Conservation (phyloP, 2,329 filamentous ascomycete species). For the Pseudopithomyces maydicus region DNA sequence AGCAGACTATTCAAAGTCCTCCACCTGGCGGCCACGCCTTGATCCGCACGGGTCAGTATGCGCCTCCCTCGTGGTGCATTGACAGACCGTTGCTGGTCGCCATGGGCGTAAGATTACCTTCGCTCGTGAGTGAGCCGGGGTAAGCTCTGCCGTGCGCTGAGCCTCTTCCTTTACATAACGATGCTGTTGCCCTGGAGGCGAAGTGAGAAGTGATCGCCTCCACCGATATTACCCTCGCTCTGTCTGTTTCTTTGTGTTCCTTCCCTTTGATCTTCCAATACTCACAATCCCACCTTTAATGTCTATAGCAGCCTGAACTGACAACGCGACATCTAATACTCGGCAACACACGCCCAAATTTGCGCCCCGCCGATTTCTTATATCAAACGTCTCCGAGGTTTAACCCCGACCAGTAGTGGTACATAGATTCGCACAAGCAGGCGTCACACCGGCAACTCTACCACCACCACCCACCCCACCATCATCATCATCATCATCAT, state of each 20-base stretch:
- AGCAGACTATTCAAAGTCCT: background rate
- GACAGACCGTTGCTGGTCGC: background rate
- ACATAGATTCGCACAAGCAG: background rate
- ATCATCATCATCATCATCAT: background rate
- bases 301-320: background rate
- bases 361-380: background rate
- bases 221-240: background rate
- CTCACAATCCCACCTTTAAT: background rate
- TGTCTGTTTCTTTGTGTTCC: background rate
- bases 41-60: background rate
- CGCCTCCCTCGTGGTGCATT: background rate
- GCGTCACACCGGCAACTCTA: background rate
- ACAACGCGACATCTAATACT: background rate
- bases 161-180: slow-evolving; percentile 1
- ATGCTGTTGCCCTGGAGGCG: background rate
- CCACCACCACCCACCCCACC: background rate
- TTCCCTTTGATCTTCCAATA: background rate
- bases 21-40: background rate
- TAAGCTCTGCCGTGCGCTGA: background rate
- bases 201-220: background rate
- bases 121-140: background rate
- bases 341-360: background rate
- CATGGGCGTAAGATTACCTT: background rate
- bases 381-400: background rate
- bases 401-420: background rate